Conservation (phyloP, 139 green algal species). For the Eudorina sp. region DNA sequence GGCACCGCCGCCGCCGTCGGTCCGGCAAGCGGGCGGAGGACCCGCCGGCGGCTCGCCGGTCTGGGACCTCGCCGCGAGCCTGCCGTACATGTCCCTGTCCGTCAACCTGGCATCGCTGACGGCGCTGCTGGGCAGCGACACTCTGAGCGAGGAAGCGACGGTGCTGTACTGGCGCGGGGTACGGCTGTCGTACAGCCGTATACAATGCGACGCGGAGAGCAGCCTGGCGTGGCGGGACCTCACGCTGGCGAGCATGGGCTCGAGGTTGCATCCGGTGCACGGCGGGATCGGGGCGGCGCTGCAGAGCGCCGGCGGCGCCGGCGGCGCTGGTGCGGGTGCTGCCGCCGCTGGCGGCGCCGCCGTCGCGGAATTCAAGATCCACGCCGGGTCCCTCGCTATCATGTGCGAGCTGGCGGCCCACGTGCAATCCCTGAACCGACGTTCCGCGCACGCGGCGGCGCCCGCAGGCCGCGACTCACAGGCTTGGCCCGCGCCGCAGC, state of each 20-base stretch:
- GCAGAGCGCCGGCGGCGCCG: not conserved
- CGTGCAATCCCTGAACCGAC: not conserved
- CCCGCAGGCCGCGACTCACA: not conserved
- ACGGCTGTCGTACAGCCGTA: conserved; percentile 9
- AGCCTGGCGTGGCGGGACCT: conserved; percentile 18
- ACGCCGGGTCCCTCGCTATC: conserved; percentile 18
- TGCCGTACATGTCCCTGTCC: not conserved
- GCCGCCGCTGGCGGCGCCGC: not conserved
- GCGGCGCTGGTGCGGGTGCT: not conserved
- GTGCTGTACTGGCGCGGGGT: conserved; percentile 20
- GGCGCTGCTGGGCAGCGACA: conserved; percentile 36
- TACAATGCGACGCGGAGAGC: not conserved
- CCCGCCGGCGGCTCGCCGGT: not conserved
- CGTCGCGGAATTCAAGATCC: conserved; percentile 30
- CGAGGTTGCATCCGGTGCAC: not conserved
- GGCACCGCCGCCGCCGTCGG: not conserved
- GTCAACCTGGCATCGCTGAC: not conserved
- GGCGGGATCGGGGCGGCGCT: not conserved
- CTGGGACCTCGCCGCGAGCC: not conserved
- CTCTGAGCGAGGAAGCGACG: conserved; percentile 33
- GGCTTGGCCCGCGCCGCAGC: not conserved
- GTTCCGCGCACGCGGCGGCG: not conserved
- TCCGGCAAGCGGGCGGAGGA: not conserved
- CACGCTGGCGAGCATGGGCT: conserved; percentile 12
- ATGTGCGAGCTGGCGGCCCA: conserved; percentile 12